Conservation (phyloP, 2,329 filamentous ascomycete genomes). For the Fusarium sp. region DNA sequence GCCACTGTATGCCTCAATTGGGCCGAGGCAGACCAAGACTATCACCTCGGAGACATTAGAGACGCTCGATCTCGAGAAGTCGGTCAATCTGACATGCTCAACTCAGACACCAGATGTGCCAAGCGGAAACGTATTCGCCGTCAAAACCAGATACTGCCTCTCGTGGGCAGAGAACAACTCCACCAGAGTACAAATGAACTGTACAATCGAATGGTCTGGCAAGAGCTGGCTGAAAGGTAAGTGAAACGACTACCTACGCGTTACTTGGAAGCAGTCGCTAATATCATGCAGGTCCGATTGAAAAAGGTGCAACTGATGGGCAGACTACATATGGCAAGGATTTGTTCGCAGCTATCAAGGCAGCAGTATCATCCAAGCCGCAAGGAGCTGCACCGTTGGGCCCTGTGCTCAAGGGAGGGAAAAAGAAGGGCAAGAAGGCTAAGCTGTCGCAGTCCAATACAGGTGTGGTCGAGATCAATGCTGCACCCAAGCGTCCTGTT, state of each 20-base stretch:
- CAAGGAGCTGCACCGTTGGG: constrained; percentile 61
- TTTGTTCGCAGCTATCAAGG: constrained; percentile 79
- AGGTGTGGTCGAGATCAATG: constrained; percentile 56
- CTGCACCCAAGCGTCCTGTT: constrained; percentile 57
- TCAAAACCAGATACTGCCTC: constrained; percentile 94
- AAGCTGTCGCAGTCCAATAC: constrained; percentile 61
- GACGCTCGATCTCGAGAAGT: constrained; percentile 85
- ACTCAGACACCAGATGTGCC: constrained; percentile 96
- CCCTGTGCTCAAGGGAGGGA: constrained; percentile 64
- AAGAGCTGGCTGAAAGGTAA: constrained; percentile 98
- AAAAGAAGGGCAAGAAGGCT: constrained; percentile 71
- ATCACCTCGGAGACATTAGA: constrained; percentile 89
- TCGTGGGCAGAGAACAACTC: constrained; percentile 90
- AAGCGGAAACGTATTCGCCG: constrained; percentile 89
- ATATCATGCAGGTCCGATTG: constrained; percentile 80
- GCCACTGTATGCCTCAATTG: constrained; percentile 84
- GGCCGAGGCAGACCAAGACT: constrained; percentile 94
- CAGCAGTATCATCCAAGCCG: constrained; percentile 75
- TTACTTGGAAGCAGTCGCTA: constrained; percentile 40
- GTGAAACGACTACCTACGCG: constrained; percentile 36
- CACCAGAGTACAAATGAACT: constrained; percentile 88
- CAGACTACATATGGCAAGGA: constrained; percentile 87
- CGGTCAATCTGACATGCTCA: constrained; percentile 82
- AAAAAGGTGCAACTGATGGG: constrained; percentile 93
- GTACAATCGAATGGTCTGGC: constrained; percentile 93